Evolutionary conservation across 2,329 filamentous ascomycete species (phyloP).

Genomic region (Cytospora leucostoma): DNA sequence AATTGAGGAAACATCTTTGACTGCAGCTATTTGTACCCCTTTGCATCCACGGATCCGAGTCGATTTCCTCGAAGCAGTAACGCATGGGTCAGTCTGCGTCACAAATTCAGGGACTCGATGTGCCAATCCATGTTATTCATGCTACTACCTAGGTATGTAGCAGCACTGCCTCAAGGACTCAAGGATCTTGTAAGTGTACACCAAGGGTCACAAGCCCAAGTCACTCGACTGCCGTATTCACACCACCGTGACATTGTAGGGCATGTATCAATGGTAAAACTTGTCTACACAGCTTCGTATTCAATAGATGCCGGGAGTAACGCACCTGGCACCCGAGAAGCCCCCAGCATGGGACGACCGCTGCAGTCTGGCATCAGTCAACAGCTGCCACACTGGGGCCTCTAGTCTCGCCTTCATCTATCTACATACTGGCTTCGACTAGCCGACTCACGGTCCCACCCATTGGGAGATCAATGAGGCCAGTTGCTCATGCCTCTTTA

Average conservation of each 20-base stretch:
- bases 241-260: not conserved
- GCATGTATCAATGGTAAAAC: no score
- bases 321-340: no score
- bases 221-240: no score
- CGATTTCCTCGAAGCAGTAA: not conserved
- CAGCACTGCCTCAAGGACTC: not conserved
- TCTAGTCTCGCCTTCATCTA: not conserved
- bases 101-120: not conserved
- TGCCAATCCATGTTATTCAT: not conserved
- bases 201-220: not conserved
- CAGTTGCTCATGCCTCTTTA: slow-evolving; percentile 23
- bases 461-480: slow-evolving; percentile 9
- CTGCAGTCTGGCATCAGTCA: no score
- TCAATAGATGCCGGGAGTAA: no score
- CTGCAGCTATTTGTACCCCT: not conserved
- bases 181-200: not conserved
- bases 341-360: no score
- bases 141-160: no score
- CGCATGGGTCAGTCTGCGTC: not conserved
- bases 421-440: not conserved
- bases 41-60: no score
- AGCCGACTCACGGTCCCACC: not conserved
- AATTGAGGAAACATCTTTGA: not conserved
- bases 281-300: no score
- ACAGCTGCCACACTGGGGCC: no score